A percentile compares a stretch with the other conserved stretches of the same genome.
These are phyloP conservation scores for Fusarium sp. DNA, from an alignment of 2,329 filamentous ascomycete species.

Conservation along the genomic window DNA sequence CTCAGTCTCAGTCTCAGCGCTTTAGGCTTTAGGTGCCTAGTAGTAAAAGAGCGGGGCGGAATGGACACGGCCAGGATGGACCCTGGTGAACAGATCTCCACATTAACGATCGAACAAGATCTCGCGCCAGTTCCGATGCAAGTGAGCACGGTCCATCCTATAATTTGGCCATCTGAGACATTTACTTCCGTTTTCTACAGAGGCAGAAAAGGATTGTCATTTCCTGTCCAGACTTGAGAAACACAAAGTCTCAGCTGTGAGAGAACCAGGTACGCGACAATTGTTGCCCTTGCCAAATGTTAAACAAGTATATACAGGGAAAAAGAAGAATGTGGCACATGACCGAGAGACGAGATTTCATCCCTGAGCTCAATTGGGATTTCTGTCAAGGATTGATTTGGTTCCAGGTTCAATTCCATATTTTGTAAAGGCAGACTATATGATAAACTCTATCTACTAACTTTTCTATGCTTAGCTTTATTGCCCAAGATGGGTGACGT, in stretches of 20 bases:
- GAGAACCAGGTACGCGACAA: not conserved
- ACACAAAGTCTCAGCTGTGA: not conserved
- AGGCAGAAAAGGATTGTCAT: not conserved
- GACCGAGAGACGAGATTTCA: not conserved
- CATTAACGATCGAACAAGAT: conserved; percentile 40
- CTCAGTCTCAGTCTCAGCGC: not conserved
- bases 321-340: not conserved
- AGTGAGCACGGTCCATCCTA: conserved; percentile 37
- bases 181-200: conserved; percentile 2
- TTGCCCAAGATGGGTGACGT: not conserved
- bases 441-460: too few relatives aligned
- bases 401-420: too few relatives aligned
- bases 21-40: too few relatives aligned
- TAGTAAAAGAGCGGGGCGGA: not conserved
- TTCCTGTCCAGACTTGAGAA: not conserved
- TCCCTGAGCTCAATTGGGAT: not conserved
- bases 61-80: conserved; percentile 6
- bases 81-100: conserved; percentile 17
- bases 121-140: conserved; percentile 39
- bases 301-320: not conserved
- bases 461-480: not conserved
- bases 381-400: not conserved
- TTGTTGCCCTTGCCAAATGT: not conserved
- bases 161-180: conserved; percentile 13
- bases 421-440: too few relatives aligned